Evolutionary conservation across 108 stramenopile genomes (phyloP).

Genomic region (Fragilariopsis cylindrus): DNA sequence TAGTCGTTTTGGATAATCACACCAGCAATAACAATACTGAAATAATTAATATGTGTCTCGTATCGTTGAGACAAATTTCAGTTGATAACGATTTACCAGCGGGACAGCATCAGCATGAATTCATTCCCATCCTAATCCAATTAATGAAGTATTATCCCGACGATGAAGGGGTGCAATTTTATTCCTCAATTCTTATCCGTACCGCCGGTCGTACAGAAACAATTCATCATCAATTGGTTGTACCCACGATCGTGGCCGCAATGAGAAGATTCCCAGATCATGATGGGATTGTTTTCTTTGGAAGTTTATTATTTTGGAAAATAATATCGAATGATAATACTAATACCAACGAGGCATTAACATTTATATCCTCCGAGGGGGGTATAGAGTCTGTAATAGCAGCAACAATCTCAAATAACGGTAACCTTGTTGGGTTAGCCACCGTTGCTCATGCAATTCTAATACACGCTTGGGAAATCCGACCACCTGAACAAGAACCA

Average conservation of each 20-base stretch:
- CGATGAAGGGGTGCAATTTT: conserved; percentile 1
- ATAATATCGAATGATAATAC: not conserved
- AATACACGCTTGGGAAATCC: conserved; percentile 22
- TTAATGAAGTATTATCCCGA: not conserved
- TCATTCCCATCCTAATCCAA: not conserved
- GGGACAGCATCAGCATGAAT: not conserved
- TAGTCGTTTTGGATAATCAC: not conserved
- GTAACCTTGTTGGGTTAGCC: conserved; percentile 4
- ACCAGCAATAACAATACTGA: not conserved
- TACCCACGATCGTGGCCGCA: not conserved
- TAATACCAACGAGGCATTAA: not conserved
- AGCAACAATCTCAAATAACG: conserved; percentile 6
- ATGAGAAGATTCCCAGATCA: conserved; percentile 12
- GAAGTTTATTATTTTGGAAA: conserved; percentile 10
- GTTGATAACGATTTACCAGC: not conserved
- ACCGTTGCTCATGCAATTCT: conserved; percentile 9
- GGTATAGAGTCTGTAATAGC: conserved; percentile 12
- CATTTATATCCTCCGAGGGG: not conserved
- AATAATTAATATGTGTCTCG: conserved; percentile 13
- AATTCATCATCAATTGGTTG: not conserved
- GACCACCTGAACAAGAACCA: not conserved
- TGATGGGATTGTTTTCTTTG: conserved; percentile 12
- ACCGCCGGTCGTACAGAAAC: not conserved
- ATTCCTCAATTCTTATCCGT: conserved; percentile 11
- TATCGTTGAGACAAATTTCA: conserved; percentile 16